Percentiles rank a stretch among this genome's conserved stretches.
Conservation (phyloP, 768 basidiomycete genomes). For the Termitomyces bulborhizus region DNA sequence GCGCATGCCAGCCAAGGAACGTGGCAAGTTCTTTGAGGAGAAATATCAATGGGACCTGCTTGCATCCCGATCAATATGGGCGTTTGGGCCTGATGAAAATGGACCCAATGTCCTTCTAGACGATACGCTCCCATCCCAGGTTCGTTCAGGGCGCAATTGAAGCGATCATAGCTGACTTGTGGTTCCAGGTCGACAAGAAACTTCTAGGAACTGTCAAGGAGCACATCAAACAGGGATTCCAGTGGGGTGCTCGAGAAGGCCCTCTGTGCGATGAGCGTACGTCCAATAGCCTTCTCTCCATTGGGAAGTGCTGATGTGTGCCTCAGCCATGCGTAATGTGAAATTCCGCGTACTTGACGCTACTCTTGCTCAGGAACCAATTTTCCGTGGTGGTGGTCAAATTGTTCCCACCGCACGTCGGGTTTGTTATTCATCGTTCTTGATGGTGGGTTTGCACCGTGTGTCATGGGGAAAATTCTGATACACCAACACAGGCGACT, state of each 20-base stretch:
- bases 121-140: conserved; percentile 93
- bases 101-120: conserved; percentile 93
- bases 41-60: conserved; percentile 98
- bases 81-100: conserved; percentile 95
- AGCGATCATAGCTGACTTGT: neutral
- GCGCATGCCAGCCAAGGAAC: conserved; percentile 91
- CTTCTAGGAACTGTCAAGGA: conserved; percentile 84
- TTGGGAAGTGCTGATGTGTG: neutral
- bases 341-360: conserved; percentile 97
- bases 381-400: conserved; percentile 96
- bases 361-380: conserved; percentile 88
- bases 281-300: conserved; percentile 26
- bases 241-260: conserved; percentile 97
- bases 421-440: conserved; percentile 98
- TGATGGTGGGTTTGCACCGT: conserved; percentile 65
- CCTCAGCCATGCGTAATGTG: conserved; percentile 91
- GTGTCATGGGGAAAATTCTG: conserved; percentile 2
- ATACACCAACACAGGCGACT: conserved; percentile 56
- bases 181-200: conserved; percentile 82
- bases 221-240: conserved; percentile 98
- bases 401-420: conserved; percentile 98
- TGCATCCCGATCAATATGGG: conserved; percentile 98
- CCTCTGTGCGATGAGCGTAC: conserved; percentile 97
- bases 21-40: conserved; percentile 93
- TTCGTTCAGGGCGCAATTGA: conserved; percentile 20